Base-by-base conservation (phyloP, 345 rosid genomes). In the Melaleuca alternifolia region DNA sequence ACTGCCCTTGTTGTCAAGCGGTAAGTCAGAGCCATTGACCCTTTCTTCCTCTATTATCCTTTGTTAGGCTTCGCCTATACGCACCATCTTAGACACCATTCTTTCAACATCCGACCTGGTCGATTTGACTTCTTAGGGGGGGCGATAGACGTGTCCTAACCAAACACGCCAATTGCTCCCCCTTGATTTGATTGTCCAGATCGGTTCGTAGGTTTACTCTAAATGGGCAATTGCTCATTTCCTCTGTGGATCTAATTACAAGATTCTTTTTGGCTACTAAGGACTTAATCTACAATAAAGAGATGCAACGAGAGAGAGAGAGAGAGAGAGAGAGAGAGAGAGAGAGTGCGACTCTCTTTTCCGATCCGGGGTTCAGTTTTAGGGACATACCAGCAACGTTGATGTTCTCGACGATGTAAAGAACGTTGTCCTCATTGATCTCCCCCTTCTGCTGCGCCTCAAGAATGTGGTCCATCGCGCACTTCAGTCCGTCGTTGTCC, bases 391-490 rank as follows among this genome's bases (percentile, higher is more conserved):
- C 98, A 7, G 99, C 99, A 48, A 96, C 99, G 83, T 97, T 97
- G 92, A 97, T 97, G 88, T 97, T 97, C 93, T 97, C 99, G 1
- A 97, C 98, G 23, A 97, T 98, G 96, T 98, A 98, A 62, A 98
- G 96, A 61, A 96, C 99, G 50, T 98, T 95, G 86, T 95, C 99
- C 87, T 98, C 99, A 8, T 92, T 98, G 91, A 98, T 98, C 89
- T 98, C 99, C 51, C 99, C 99, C 87, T 95, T 96, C 46, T 93
- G 91, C 51, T 96, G 93, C 53, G 99, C 98, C 24, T 98, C 99
- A 85, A 98, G 88, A 12, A 97, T 95, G 75, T 97, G 99, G 89
- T 97, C 99, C 11, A 97, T 97, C 14, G 99, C 98, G 33, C 99
- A 97, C 90, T 96, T 96, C 91, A 95, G 86, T 26, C 94, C 95